These are phyloP conservation scores for Tricholoma flavovirens DNA, from an alignment of 768 basidiomycete species.

Conservation along the genomic window DNA sequence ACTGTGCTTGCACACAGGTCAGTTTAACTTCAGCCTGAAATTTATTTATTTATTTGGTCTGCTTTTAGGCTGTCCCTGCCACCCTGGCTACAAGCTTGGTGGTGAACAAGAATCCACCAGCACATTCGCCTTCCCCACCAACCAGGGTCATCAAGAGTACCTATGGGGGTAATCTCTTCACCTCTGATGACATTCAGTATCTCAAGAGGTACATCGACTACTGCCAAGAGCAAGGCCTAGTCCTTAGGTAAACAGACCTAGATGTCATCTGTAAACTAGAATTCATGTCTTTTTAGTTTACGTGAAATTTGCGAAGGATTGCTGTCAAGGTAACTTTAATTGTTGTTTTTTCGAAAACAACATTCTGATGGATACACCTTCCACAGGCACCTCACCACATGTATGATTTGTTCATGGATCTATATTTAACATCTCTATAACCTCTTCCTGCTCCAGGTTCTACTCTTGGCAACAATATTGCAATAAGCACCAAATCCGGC, in stretches of 20 bases:
- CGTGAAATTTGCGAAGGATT: conserved; percentile 87
- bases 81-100: too few relatives aligned
- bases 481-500: conserved; percentile 88
- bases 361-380: conserved; percentile 5
- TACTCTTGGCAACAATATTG: conserved; percentile 91
- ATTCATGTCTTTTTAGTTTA: too few relatives aligned
- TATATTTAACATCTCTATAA: background rate
- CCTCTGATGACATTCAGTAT: too few relatives aligned
- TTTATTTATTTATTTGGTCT: conserved; percentile 7
- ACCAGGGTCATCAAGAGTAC: too few relatives aligned
- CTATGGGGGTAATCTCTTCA: too few relatives aligned
- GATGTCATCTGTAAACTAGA: too few relatives aligned
- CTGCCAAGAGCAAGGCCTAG: too few relatives aligned
- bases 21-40: conserved; percentile 1
- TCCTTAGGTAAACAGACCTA: too few relatives aligned
- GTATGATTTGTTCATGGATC: conserved; percentile 33
- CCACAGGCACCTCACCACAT: conserved; percentile 82
- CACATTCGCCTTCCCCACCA: too few relatives aligned
- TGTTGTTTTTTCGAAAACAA: background rate
- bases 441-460: conserved; percentile 41
- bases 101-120: too few relatives aligned
- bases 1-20: conserved; percentile 50
- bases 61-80: too few relatives aligned
- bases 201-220: too few relatives aligned
- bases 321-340: conserved; percentile 62